Evolutionary conservation across 768 basidiomycete species (phyloP).

Genomic region (Psilocybe cubensis): DNA sequence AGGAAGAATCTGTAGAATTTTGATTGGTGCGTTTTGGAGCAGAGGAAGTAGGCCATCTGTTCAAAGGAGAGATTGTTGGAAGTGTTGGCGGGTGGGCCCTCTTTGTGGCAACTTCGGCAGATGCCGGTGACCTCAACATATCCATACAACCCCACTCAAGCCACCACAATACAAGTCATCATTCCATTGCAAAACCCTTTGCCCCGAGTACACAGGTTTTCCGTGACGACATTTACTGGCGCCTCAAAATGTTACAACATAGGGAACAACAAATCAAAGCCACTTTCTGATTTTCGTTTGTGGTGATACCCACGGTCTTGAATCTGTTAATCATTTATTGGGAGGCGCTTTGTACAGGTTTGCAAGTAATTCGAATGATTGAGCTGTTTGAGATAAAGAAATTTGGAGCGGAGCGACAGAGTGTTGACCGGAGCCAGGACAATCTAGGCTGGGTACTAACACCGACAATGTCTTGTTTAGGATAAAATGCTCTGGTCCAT

Average conservation of each 20-base stretch:
- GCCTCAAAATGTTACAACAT: not conserved
- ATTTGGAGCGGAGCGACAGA: too few species aligned
- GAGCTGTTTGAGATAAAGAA: too few species aligned
- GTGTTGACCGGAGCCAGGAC: too few species aligned
- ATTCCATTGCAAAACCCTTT: not conserved
- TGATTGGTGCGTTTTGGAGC: conserved; percentile 15
- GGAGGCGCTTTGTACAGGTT: not conserved
- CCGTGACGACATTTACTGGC: not conserved
- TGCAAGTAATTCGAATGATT: too few species aligned
- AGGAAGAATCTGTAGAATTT: conserved; percentile 14
- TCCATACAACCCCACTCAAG: conserved; percentile 6
- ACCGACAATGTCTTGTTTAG: not conserved
- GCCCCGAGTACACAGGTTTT: not conserved
- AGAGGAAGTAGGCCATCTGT: conserved; percentile 13
- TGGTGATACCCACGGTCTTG: not conserved
- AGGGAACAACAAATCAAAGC: not conserved
- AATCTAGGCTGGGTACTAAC: not conserved
- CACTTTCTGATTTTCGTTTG: not conserved
- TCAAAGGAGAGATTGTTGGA: conserved; percentile 8
- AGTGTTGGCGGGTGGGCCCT: conserved; percentile 14
- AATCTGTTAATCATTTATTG: not conserved
- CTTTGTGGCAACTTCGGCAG: conserved; percentile 21
- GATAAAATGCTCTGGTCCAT: not conserved
- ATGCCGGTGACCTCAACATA: conserved; percentile 17
- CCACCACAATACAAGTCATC: not conserved